Percentiles rank a stretch among this genome's conserved stretches.
These are phyloP conservation scores for Camellia sinensis DNA, from an alignment of 148 eudicot species.

Conservation along the genomic window DNA sequence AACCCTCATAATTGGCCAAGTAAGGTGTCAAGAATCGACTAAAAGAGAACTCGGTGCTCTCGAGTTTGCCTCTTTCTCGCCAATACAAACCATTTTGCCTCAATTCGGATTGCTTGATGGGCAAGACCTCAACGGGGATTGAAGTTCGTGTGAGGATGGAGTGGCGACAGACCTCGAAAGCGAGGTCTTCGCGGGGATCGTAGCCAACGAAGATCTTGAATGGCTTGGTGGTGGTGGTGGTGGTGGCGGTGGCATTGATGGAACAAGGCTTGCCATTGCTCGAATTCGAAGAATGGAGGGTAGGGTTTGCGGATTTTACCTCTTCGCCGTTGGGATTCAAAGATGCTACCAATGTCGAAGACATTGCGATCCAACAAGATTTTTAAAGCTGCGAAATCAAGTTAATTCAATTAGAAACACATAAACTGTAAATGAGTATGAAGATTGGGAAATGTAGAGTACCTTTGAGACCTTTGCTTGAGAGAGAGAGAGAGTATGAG, in stretches of 20 bases:
- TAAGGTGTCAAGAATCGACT: conserved; percentile 73
- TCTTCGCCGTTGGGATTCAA: neutral
- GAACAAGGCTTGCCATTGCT: conserved; percentile 12
- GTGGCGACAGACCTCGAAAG: conserved; percentile 75
- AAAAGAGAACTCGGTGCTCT: conserved; percentile 94
- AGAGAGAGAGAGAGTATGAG: neutral
- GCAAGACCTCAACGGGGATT: conserved; percentile 62
- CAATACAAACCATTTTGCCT: conserved; percentile 58
- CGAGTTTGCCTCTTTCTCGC: conserved; percentile 78
- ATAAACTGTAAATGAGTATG: neutral
- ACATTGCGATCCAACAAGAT: conserved; percentile 4
- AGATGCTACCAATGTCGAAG: neutral
- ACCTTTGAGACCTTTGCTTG: neutral
- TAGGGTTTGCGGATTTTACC: conserved; percentile 13
- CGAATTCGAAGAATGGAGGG: neutral
- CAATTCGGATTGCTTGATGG: conserved; percentile 71
- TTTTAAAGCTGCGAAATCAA: neutral
- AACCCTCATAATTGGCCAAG: conserved; percentile 67
- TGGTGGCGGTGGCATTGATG: conserved; percentile 16
- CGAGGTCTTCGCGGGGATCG: conserved; percentile 78
- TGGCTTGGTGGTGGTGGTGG: conserved; percentile 13
- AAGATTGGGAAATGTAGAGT: neutral
- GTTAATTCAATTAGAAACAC: neutral
- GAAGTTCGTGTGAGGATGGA: conserved; percentile 72
- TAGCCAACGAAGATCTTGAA: conserved; percentile 86